Percentiles rank a stretch among this genome's conserved stretches.
phyloP scores from a whole-genome alignment of 2,329 filamentous ascomycete genomes.

The Sclerotinia nivalis region DNA sequence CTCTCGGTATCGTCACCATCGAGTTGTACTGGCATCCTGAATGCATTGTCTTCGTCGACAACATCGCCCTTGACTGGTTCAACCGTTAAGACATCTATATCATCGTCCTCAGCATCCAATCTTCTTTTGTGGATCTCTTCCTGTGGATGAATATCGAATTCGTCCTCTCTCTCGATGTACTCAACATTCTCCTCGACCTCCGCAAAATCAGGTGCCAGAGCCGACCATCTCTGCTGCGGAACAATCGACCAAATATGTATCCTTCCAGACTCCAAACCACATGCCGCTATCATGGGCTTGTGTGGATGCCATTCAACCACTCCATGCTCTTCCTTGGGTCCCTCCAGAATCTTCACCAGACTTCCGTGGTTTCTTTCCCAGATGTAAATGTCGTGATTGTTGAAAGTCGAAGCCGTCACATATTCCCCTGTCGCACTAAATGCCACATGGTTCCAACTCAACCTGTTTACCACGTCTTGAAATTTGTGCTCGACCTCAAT shows the following conservation, averaged over 20 bases:
- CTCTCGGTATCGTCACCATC: slow-evolving; percentile 93
- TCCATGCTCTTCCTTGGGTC: slow-evolving; percentile 92
- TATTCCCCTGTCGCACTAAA: slow-evolving; percentile 95
- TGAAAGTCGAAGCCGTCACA: slow-evolving; percentile 92
- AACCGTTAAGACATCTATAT: slow-evolving; percentile 83
- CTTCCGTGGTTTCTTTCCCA: slow-evolving; percentile 95
- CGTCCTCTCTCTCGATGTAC: slow-evolving; percentile 92
- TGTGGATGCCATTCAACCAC: slow-evolving; percentile 97
- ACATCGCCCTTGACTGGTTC: slow-evolving; percentile 64
- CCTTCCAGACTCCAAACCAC: slow-evolving; percentile 86
- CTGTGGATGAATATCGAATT: slow-evolving; percentile 95
- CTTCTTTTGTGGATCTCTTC: slow-evolving; percentile 92
- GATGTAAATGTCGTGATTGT: slow-evolving; percentile 98
- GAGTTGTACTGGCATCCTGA: slow-evolving; percentile 90
- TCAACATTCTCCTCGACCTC: slow-evolving; percentile 99
- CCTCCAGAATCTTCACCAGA: slow-evolving; percentile 93
- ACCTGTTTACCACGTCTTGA: slow-evolving; percentile 91
- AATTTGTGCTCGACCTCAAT: slow-evolving; percentile 96
- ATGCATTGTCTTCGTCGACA: slow-evolving; percentile 59
- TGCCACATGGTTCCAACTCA: slow-evolving; percentile 96
- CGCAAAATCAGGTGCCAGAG: slow-evolving; percentile 91
- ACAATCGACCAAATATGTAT: slow-evolving; percentile 97
- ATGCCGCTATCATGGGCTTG: slow-evolving; percentile 83
- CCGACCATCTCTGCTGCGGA: slow-evolving; percentile 95
- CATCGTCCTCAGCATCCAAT: slow-evolving; percentile 88